A percentile compares a stretch with the other conserved stretches of the same genome.
Evolutionary conservation across 2,329 filamentous ascomycete genomes (phyloP).

Genomic region (Verticillium nonalfalfae): DNA sequence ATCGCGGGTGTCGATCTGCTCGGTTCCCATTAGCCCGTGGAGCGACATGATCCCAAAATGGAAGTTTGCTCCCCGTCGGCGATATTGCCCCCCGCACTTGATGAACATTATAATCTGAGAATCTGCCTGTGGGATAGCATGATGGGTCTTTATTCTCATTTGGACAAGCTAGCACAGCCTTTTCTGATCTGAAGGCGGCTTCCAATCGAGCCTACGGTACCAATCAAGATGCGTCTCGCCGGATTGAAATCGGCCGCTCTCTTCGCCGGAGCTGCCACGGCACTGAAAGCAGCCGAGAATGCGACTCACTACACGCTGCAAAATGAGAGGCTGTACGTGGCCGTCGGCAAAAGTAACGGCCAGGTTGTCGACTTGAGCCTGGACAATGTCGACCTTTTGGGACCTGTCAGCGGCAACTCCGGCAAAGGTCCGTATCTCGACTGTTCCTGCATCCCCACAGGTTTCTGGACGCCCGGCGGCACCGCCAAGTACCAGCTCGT

Average conservation of each 20-base stretch:
- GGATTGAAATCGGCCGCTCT: neutral
- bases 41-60: neutral
- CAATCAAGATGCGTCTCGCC: neutral
- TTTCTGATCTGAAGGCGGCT: neutral
- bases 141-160: neutral
- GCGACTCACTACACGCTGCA: constrained; percentile 23
- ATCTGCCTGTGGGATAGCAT: no score
- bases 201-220: neutral
- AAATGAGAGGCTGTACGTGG: constrained; percentile 29
- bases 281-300: constrained; percentile 15
- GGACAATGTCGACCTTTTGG: constrained; percentile 42
- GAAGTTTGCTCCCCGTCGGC: neutral
- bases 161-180: neutral
- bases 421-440: constrained; percentile 55
- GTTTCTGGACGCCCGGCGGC: constrained; percentile 52
- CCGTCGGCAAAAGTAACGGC: constrained; percentile 27
- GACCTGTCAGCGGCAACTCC: constrained; percentile 18
- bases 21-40: neutral
- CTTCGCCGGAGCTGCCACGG: neutral
- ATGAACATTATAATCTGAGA: neutral
- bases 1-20: neutral
- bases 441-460: constrained; percentile 54
- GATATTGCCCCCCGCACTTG: neutral
- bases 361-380: constrained; percentile 25
- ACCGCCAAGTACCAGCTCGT: constrained; percentile 38